Percentiles rank a stretch among this genome's conserved stretches.
Conservation (phyloP, 225 moss, liverwort and hornwort species). For the Thuidium tamariscinum region DNA sequence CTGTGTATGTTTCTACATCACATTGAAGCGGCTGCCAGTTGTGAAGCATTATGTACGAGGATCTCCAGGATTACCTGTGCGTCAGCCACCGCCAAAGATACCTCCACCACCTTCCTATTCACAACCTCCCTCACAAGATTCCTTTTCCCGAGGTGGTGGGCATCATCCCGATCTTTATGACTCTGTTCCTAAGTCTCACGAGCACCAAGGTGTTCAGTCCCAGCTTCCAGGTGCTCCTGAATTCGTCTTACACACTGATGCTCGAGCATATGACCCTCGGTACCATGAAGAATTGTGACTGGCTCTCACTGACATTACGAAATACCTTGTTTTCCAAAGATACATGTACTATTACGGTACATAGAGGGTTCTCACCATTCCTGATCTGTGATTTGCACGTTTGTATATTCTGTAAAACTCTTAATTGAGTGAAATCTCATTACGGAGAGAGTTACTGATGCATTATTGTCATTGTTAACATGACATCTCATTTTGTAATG, state of each 20-base stretch:
- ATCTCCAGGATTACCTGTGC: slow-evolving; percentile 21
- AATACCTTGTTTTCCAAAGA: not conserved
- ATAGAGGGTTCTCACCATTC: not conserved
- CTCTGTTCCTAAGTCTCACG: slow-evolving; percentile 2
- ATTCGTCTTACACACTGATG: slow-evolving; percentile 2
- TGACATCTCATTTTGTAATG: not conserved
- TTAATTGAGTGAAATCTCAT: not conserved
- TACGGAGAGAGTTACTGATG: not conserved
- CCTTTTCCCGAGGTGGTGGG: not conserved
- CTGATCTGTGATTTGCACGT: not conserved
- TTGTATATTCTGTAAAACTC: not conserved
- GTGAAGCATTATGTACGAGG: slow-evolving; percentile 27
- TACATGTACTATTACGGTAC: not conserved
- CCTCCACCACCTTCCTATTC: slow-evolving; percentile 2
- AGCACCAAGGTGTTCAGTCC: slow-evolving; percentile 10
- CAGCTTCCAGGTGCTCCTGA: slow-evolving; percentile 18
- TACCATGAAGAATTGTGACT: slow-evolving; percentile 41
- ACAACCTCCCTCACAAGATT: not conserved
- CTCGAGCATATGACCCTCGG: slow-evolving; percentile 6
- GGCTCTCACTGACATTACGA: not conserved
- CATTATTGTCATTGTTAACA: not conserved
- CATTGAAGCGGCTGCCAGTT: slow-evolving; percentile 35
- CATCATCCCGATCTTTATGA: not conserved
- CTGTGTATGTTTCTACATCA: slow-evolving; percentile 50
- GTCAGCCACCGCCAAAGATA: slow-evolving; percentile 19